Evolutionary conservation across 345 rosid species (phyloP), one percentile per base, ranked within the genome.

Genomic region (Eucalyptus erythrocorys): DNA sequence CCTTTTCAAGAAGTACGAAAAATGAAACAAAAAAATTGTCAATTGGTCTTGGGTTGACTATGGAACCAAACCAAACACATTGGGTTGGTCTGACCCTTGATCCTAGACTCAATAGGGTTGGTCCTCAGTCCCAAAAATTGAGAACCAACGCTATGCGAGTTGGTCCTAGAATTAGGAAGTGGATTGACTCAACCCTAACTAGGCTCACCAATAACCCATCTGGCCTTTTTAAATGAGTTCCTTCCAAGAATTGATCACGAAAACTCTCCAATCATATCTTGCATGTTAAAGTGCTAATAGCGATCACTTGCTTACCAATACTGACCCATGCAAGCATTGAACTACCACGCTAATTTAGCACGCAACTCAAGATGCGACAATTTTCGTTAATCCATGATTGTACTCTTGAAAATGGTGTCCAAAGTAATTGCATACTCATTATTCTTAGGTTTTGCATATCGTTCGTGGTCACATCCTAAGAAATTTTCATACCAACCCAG

Each of bases 141-240:
- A 51, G 24, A 2, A 51, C 2, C 4, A 7, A 1, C 2, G 7
- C 0, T 19, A 0, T 51, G 10, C 10, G 2, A 51, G 57, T 51
- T 51, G 10, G 10, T 51, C 4, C 4, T 51, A 51, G 0, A 19
- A 19, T 51, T 51, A 51, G 57, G 9, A 0, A 3, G 57, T 19
- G 57, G 26, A 51, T 51, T 1, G 1, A 7, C 26, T 3, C 57
- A 51, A 51, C 26, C 26, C 26, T 0, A 51, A 19, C 26, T 1
- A 51, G 19, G 26, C 57, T 51, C 26, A 51, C 4, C 26, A 1
- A 1, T 4, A 51, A 19, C 16, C 82, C 24, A 76, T 10, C 5
- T 76, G 0, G 14, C 45, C 13, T 76, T 37, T 37, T 76, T 42
- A 30, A 55, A 55, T 55, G 61, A 55, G 12, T 76, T 37, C 40